Evolutionary conservation across 805 yeast species (phyloP).

Genomic region (Cyberlindnera mycetangii): DNA sequence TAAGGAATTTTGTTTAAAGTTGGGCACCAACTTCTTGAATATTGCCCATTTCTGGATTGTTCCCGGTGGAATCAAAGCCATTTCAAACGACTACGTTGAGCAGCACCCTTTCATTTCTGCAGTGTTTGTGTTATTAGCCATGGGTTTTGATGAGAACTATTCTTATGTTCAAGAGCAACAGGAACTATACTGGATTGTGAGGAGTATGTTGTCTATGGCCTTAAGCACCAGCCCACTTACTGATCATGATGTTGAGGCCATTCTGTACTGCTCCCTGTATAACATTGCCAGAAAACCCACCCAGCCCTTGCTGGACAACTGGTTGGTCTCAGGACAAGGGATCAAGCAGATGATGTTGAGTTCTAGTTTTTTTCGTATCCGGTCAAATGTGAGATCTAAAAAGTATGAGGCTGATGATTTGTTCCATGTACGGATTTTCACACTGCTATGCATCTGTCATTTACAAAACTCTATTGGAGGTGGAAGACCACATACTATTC

Average conservation of each 20-base stretch:
- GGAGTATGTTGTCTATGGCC: slow-evolving; percentile 46
- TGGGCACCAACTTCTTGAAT: slow-evolving; percentile 46
- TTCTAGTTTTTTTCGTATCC: slow-evolving; percentile 42
- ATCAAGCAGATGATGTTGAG: slow-evolving; percentile 46
- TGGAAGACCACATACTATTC: slow-evolving; percentile 43
- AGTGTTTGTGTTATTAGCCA: slow-evolving; percentile 44
- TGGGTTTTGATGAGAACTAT: slow-evolving; percentile 54
- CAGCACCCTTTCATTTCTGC: slow-evolving; percentile 54
- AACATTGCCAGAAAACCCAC: slow-evolving; percentile 52
- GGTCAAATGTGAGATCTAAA: slow-evolving; percentile 32
- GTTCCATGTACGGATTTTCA: slow-evolving; percentile 53
- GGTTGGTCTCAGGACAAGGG: slow-evolving; percentile 52
- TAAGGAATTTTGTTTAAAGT: slow-evolving; percentile 39
- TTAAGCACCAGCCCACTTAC: slow-evolving; percentile 49
- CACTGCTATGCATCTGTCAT: slow-evolving; percentile 49
- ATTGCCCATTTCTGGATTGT: slow-evolving; percentile 60
- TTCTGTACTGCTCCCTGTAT: slow-evolving; percentile 51
- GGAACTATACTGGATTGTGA: slow-evolving; percentile 44
- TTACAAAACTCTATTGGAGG: slow-evolving; percentile 48
- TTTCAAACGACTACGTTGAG: slow-evolving; percentile 43
- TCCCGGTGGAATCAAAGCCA: slow-evolving; percentile 55
- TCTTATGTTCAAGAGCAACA: slow-evolving; percentile 47
- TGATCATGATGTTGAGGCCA: slow-evolving; percentile 60
- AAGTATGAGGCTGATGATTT: slow-evolving; percentile 38
- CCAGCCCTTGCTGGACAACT: slow-evolving; percentile 50